Evolutionary conservation across 768 basidiomycete species (phyloP).

Genomic region (Collybia sordida): DNA sequence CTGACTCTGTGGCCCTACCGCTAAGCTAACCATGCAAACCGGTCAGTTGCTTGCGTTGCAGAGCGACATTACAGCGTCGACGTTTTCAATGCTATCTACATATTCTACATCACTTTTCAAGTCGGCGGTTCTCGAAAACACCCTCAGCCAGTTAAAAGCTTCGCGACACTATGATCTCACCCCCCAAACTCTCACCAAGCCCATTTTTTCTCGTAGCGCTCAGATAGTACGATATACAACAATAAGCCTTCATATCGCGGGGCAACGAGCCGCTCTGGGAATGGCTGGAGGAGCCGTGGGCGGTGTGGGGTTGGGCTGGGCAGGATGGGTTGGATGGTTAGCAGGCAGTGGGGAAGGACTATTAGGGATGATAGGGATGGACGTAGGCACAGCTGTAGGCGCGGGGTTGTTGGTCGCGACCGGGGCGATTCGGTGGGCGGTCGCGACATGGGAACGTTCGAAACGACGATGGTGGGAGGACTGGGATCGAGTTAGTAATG

Average conservation of each 20-base stretch:
- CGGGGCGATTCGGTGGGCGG: slow-evolving; percentile 57
- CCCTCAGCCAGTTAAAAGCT: slow-evolving; percentile 49
- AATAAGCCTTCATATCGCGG: slow-evolving; percentile 59
- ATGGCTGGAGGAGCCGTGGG: slow-evolving; percentile 47
- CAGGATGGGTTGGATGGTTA: slow-evolving; percentile 55
- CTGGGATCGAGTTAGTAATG: slow-evolving; percentile 59
- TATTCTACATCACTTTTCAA: slow-evolving; percentile 38
- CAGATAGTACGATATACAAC: slow-evolving; percentile 60
- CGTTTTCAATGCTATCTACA: slow-evolving; percentile 37
- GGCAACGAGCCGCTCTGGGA: slow-evolving; percentile 54
- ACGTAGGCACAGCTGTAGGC: slow-evolving; percentile 59
- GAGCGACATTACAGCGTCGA: slow-evolving; percentile 36
- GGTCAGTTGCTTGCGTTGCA: slow-evolving; percentile 57
- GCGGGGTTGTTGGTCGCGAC: slow-evolving; percentile 52
- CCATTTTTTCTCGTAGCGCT: slow-evolving; percentile 48
- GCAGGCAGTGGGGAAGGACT: slow-evolving; percentile 38
- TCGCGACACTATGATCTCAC: slow-evolving; percentile 47
- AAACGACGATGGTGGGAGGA: slow-evolving; percentile 70
- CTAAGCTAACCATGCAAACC: slow-evolving; percentile 62
- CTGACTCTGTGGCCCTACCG: not conserved
- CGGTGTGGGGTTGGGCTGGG: slow-evolving; percentile 58
- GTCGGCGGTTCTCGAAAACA: slow-evolving; percentile 60
- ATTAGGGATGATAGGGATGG: slow-evolving; percentile 39
- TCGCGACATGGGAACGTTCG: slow-evolving; percentile 67
- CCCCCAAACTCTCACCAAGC: slow-evolving; percentile 45